phyloP scores from a whole-genome alignment of 2,329 filamentous ascomycete species.

The Cercospora zeina region DNA sequence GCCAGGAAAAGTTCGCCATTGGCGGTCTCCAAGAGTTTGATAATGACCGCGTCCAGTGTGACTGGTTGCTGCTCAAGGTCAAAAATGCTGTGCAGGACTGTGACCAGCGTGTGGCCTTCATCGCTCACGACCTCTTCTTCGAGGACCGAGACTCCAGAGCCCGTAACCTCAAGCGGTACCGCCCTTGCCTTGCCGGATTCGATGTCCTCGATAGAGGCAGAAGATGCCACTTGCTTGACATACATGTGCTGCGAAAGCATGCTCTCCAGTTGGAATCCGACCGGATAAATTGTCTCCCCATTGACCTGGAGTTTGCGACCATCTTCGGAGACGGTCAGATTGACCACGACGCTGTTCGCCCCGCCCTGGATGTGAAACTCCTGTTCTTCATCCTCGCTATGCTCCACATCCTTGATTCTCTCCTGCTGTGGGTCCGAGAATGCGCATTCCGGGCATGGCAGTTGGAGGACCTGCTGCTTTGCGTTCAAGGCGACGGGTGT shows the following conservation, averaged over 20 bases:
- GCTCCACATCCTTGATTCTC: slow-evolving; percentile 26
- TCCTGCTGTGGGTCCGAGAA: slow-evolving; percentile 40
- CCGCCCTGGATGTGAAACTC: slow-evolving; percentile 39
- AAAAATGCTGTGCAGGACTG: slow-evolving; percentile 60
- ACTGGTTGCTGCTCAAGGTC: slow-evolving; percentile 55
- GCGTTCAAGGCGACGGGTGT: slow-evolving; percentile 39
- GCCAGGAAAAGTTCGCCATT: slow-evolving; percentile 58
- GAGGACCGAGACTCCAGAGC: slow-evolving; percentile 42
- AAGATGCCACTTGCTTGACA: slow-evolving; percentile 34
- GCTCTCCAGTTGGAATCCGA: slow-evolving; percentile 16
- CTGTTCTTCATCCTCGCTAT: slow-evolving; percentile 27
- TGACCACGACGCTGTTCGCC: slow-evolving; percentile 46
- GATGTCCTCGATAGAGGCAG: slow-evolving; percentile 30
- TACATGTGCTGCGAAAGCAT: slow-evolving; percentile 23
- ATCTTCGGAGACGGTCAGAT: slow-evolving; percentile 55
- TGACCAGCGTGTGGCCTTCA: slow-evolving; percentile 55
- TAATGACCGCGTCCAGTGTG: slow-evolving; percentile 58
- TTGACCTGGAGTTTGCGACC: slow-evolving; percentile 57
- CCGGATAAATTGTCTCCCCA: slow-evolving; percentile 60
- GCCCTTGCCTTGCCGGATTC: slow-evolving; percentile 35
- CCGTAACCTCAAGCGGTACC: slow-evolving; percentile 41
- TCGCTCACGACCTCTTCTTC: slow-evolving; percentile 51
- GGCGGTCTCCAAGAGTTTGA: slow-evolving; percentile 63
- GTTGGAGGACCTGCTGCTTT: slow-evolving; percentile 47
- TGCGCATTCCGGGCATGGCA: slow-evolving; percentile 59